Conservation (phyloP, 140 eudicot species). For the Flaveria floridana region DNA sequence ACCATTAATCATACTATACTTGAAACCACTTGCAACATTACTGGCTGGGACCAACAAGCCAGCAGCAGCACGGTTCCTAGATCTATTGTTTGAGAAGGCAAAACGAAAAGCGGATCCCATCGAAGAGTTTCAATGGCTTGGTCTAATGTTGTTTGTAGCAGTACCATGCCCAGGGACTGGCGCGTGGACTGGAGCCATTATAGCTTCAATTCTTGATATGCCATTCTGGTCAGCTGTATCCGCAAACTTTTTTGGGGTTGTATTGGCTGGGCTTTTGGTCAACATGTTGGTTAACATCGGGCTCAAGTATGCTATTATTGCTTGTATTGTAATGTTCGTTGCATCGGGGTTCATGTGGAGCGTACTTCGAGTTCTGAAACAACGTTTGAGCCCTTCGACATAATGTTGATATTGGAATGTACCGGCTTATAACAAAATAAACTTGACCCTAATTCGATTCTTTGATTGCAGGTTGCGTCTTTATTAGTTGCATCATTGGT, state of each 20-base stretch:
- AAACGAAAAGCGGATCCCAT: constrained; percentile 86
- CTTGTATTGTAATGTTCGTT: constrained; percentile 61
- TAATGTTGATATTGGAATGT: constrained; percentile 18
- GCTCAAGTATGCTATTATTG: constrained; percentile 69
- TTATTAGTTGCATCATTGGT: neutral
- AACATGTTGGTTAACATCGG: constrained; percentile 91
- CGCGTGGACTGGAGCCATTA: constrained; percentile 97
- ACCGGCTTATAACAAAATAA: constrained; percentile 21
- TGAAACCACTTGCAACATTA: constrained; percentile 70
- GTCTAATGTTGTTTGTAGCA: constrained; percentile 92
- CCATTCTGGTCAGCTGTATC: constrained; percentile 90
- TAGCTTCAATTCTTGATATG: constrained; percentile 86
- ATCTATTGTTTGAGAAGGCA: constrained; percentile 66
- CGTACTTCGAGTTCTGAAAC: constrained; percentile 56
- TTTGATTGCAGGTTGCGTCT: constrained; percentile 7
- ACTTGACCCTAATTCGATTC: constrained; percentile 19
- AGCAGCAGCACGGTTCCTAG: constrained; percentile 61
- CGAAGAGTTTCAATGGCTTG: constrained; percentile 95
- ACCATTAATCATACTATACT: constrained; percentile 77
- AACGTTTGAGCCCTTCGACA: constrained; percentile 36
- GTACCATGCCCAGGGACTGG: constrained; percentile 99
- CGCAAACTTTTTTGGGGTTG: constrained; percentile 91
- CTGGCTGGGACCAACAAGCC: constrained; percentile 60
- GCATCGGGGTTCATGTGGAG: constrained; percentile 95
- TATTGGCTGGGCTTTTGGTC: constrained; percentile 82